Conservation (phyloP, 192 early-diverging fungal species). For the Phycomyces blakesleeanus region DNA sequence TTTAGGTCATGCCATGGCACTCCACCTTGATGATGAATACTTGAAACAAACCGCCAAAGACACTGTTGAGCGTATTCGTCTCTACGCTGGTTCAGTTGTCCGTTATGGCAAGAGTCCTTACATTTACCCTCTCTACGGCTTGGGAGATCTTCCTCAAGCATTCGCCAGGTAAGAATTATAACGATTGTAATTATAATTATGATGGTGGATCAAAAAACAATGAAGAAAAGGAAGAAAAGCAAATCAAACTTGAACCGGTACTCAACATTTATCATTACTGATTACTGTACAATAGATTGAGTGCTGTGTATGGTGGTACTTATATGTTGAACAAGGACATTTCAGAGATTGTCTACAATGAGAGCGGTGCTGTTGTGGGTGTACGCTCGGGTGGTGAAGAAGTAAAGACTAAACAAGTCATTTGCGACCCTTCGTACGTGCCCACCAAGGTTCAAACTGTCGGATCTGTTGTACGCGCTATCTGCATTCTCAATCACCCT, state of each 20-base stretch:
- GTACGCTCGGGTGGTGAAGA: conserved; percentile 83
- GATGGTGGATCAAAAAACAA: too few relatives aligned
- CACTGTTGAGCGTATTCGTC: conserved; percentile 84
- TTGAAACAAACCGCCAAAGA: conserved; percentile 67
- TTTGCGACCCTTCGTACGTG: conserved; percentile 97
- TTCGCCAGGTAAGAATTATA: conserved; percentile 81
- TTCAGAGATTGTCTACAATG: conserved; percentile 83
- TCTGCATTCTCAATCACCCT: conserved; percentile 89
- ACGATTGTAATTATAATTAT: too few relatives aligned
- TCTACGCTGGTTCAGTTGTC: conserved; percentile 91
- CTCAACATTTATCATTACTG: too few relatives aligned
- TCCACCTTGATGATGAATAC: conserved; percentile 89
- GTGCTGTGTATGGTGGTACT: conserved; percentile 97
- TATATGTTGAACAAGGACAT: conserved; percentile 96
- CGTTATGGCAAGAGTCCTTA: conserved; percentile 95
- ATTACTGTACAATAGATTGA: conserved; percentile 55
- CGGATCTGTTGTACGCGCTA: conserved; percentile 91
- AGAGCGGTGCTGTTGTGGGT: conserved; percentile 79
- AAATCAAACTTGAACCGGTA: too few relatives aligned
- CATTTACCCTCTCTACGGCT: conserved; percentile 97
- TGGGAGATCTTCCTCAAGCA: conserved; percentile 96
- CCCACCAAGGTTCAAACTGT: conserved; percentile 71
- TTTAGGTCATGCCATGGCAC: conserved; percentile 84
- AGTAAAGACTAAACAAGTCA: conserved; percentile 82
- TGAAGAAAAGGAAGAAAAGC: too few relatives aligned